These are phyloP conservation scores for Yarrowia osloensis DNA, from an alignment of 805 yeast genomes.

Conservation along the genomic window DNA sequence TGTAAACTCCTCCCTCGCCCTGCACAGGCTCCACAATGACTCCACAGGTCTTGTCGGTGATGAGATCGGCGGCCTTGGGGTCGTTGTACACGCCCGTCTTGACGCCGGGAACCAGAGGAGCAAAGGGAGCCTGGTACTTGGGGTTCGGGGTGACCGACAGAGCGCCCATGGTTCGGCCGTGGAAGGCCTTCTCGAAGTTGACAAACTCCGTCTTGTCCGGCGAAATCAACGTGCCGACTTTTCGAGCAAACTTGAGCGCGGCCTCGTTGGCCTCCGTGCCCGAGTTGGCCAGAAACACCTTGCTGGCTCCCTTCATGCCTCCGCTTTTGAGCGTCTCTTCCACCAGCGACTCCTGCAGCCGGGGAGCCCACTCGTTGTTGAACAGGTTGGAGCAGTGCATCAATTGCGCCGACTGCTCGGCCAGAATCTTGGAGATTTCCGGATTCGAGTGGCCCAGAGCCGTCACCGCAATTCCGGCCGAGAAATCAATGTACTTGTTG, in stretches of 20 bases:
- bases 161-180: slow-evolving; percentile 94
- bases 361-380: slow-evolving; percentile 82
- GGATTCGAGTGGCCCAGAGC: slow-evolving; percentile 85
- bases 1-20: slow-evolving; percentile 95
- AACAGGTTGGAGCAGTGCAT: slow-evolving; percentile 85
- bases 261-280: slow-evolving; percentile 85
- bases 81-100: slow-evolving; percentile 64
- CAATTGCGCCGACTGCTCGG: slow-evolving; percentile 69
- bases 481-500: slow-evolving; percentile 77
- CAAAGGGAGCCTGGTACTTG: slow-evolving; percentile 88
- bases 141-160: slow-evolving; percentile 88
- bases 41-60: slow-evolving; percentile 74
- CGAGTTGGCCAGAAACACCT: slow-evolving; percentile 69
- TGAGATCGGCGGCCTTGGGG: slow-evolving; percentile 59
- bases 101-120: slow-evolving; percentile 90
- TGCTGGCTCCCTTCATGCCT: slow-evolving; percentile 78
- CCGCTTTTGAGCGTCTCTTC: slow-evolving; percentile 67
- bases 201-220: slow-evolving; percentile 59
- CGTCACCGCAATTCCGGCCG: slow-evolving; percentile 98
- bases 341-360: slow-evolving; percentile 70
- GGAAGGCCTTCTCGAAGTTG: slow-evolving; percentile 88
- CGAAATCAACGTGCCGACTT: slow-evolving; percentile 62
- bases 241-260: slow-evolving; percentile 77
- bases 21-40: slow-evolving; percentile 96
- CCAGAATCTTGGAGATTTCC: slow-evolving; percentile 67